Evolutionary conservation across 2,329 filamentous ascomycete genomes (phyloP), one percentile per base, ranked within the genome.

Genomic region (Venturiaceae sp.): DNA sequence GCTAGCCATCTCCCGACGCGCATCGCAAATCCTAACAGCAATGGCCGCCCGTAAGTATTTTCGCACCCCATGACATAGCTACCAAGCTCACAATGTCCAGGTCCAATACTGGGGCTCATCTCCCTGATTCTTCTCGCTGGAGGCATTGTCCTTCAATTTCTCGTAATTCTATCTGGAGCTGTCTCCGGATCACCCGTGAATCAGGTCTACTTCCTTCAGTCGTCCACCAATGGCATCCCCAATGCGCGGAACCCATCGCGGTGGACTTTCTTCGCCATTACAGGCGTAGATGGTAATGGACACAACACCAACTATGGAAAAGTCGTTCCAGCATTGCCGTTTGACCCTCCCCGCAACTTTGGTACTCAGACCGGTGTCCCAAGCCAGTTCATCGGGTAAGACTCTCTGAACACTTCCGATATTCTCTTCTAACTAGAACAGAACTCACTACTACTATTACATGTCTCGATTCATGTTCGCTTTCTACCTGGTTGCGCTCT

Each of bases 391-490:
- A 69, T 82, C 57, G 78, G 77, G 77, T 80, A 71, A 60, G 75
- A 7, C 19, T 2, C 21, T 14, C 14, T 11, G n/a, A 21, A n/a
- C 32, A 21, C 2, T n/a, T n/a, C n/a, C n/a, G n/a, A 39, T n/a
- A 39, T 39, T n/a, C n/a, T 11, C 36, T 39, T 11, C 30, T 53
- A 37, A 34, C 16, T 11, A 2, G 4, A 5, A 13, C 34, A 64
- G 64, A 37, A 74, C 75, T 9, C 78, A 84, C 64, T 82, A 77
- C 62, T 95, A 85, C 78, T 97, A 81, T 76, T 90, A 91, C 74
- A 80, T 94, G 69, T 95, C 90, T 76, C 84, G 92, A 41, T 96
- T 96, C 77, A 87, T 90, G 72, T 97, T 92, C 82, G 90, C 92
- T 37, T 94, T 96, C 73, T 88, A 88, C 76, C 77, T 97, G 59